These are phyloP conservation scores for Erigeron canadensis DNA, from an alignment of 129 eudicot genomes.

Conservation along the genomic window DNA sequence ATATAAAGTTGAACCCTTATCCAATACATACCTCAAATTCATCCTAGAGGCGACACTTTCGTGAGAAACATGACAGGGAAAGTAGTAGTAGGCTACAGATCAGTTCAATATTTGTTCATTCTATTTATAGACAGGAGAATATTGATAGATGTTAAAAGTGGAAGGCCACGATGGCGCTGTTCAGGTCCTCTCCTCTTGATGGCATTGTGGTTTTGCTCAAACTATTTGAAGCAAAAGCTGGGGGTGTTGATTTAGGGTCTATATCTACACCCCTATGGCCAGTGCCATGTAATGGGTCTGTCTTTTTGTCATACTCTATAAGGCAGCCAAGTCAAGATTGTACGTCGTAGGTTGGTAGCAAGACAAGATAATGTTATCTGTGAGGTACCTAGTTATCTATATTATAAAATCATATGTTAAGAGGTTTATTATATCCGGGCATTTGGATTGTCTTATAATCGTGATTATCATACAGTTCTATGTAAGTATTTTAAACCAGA, in stretches of 20 bases:
- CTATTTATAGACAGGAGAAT: background rate
- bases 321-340: background rate
- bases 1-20: background rate
- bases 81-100: background rate
- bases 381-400: background rate
- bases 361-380: background rate
- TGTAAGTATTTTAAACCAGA: background rate
- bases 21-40: background rate
- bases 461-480: conserved; percentile 1
- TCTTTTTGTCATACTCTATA: background rate
- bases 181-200: background rate
- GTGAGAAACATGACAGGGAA: background rate
- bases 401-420: background rate
- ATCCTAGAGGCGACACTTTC: background rate
- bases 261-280: background rate
- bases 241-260: background rate
- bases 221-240: background rate
- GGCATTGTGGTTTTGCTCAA: background rate
- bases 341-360: background rate
- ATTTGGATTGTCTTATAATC: background rate
- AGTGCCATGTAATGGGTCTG: background rate
- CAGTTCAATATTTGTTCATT: background rate
- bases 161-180: background rate
- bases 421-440: conserved; percentile 4
- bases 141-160: background rate